These are phyloP conservation scores for Plasmodium cynomolgi DNA, from an alignment of 169 alveolate genomes.

Conservation along the genomic window DNA sequence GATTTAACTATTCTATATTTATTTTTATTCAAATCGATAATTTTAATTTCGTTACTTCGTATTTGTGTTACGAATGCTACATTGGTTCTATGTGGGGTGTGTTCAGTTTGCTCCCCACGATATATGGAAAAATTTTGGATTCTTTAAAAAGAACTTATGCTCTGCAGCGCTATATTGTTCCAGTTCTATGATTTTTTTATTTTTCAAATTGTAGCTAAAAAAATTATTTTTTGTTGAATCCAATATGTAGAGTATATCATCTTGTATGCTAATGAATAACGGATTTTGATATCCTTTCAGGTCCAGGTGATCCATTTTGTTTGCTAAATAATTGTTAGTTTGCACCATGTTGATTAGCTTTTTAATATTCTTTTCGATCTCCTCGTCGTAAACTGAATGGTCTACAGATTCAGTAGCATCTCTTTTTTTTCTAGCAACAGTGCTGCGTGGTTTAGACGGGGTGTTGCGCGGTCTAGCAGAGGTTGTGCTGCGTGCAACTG, in stretches of 20 bases:
- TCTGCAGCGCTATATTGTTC: slow-evolving; percentile 20
- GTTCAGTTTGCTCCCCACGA: slow-evolving; percentile 10
- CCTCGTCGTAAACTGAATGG: slow-evolving; percentile 19
- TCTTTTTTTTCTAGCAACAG: slow-evolving; percentile 29
- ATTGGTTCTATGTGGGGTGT: slow-evolving; percentile 28
- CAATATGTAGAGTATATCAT: slow-evolving; percentile 37
- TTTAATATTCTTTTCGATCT: slow-evolving; percentile 1
- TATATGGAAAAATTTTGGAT: slow-evolving; percentile 57
- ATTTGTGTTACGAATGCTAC: slow-evolving; percentile 74
- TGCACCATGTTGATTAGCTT: background rate
- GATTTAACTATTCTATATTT: slow-evolving; percentile 66
- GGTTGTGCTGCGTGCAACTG: background rate
- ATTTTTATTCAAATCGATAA: slow-evolving; percentile 54
- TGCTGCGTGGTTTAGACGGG: background rate
- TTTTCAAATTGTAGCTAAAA: slow-evolving; percentile 52
- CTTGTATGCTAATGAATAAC: slow-evolving; percentile 15
- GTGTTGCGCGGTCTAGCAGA: background rate
- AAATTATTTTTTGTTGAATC: slow-evolving; percentile 30
- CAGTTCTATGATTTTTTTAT: slow-evolving; percentile 21
- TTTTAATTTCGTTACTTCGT: slow-evolving; percentile 65
- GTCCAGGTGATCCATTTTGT: slow-evolving; percentile 6
- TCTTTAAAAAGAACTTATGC: slow-evolving; percentile 25
- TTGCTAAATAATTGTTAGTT: slow-evolving; percentile 31
- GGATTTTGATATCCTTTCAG: slow-evolving; percentile 41
- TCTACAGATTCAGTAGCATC: background rate